phyloP scores from a whole-genome alignment of 2,329 filamentous ascomycete species.

The Claviceps pusilla region DNA sequence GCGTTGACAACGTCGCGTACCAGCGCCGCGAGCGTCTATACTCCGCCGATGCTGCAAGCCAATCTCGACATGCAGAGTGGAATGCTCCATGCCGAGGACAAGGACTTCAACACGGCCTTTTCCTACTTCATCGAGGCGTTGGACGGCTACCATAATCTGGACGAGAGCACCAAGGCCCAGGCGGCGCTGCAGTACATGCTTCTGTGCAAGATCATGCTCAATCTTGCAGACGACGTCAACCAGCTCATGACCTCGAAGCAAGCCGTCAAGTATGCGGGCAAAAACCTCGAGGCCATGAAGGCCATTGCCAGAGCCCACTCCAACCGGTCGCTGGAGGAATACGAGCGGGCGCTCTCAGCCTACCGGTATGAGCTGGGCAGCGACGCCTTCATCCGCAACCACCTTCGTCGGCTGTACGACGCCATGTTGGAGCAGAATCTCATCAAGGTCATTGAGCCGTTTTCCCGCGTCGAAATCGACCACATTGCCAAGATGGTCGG shows the following conservation, averaged over 20 bases:
- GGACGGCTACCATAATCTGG: conserved; percentile 88
- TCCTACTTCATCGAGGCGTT: conserved; percentile 99
- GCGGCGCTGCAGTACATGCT: conserved; percentile 98
- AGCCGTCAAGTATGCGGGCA: conserved; percentile 87
- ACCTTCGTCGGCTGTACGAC: conserved; percentile 89
- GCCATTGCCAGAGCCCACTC: conserved; percentile 89
- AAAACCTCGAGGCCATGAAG: conserved; percentile 97
- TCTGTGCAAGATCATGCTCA: conserved; percentile 99
- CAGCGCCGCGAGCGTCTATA: conserved; percentile 92
- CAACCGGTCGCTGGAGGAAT: conserved; percentile 91
- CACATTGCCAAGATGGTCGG: conserved; percentile 98
- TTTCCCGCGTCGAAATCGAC: conserved; percentile 89
- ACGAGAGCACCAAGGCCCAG: conserved; percentile 81
- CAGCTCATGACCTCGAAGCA: conserved; percentile 91
- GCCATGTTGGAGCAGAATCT: conserved; percentile 99
- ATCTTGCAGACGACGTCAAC: conserved; percentile 90
- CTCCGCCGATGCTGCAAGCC: conserved; percentile 83
- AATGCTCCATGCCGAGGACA: conserved; percentile 96
- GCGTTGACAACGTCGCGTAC: conserved; percentile 89
- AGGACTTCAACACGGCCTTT: conserved; percentile 97
- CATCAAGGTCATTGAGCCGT: conserved; percentile 98
- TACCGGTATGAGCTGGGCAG: conserved; percentile 90
- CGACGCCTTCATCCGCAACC: conserved; percentile 92
- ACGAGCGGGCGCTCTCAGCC: conserved; percentile 77
- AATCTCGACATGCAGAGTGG: conserved; percentile 98